Base-by-base conservation (phyloP, 352 stramenopile species). In the Blastocystis sp. region DNA sequence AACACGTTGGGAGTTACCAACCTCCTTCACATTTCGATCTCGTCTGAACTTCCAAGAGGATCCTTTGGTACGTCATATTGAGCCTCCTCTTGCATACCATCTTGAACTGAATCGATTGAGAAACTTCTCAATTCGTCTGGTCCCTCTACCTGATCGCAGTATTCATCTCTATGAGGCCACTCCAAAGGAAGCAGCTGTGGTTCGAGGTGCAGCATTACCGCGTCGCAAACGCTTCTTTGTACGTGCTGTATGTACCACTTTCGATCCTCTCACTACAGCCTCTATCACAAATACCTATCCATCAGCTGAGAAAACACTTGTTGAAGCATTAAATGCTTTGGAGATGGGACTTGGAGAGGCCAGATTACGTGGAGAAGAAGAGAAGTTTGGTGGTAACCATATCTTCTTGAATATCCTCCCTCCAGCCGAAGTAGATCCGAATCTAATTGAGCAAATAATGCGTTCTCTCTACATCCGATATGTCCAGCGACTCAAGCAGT, bases 401-500 rank as follows among this genome's bases (percentile, higher is more conserved):
- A 94, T 99, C 33, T 99, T 98, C 91, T 93, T 99, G 56, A 99
- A 99, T 92, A 94, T 99, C 51, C 92, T 99, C 51, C 95, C 95
- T 11, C 94, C 96, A 73, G 94, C 97, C 0, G 91, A 94, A 19
- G 93, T 98, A 53, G 94, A 98, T 90, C 95, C 96, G 69, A 94
- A 97, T 66, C 96, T 97, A 90, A 94, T 99, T 7, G 96, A 98
- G 91, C 93, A 95, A 75, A 94, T 98, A 87, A 98, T 99, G 66
- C 91, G 92, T 15, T 92, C 91, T 19, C 93, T 96, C 81, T 88
- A 94, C 27, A 93, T 93, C 48, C 92, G 93, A 69, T 94, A 97
- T 82, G 94, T 93, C 27, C 93, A 97, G 76, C 94, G 96, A 51
- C 91, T 98, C 40, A 93, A 94, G 69, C 92, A 95, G 79, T 93